Conservation (phyloP, 208 protist genomes). For the Crithidia sp. region DNA sequence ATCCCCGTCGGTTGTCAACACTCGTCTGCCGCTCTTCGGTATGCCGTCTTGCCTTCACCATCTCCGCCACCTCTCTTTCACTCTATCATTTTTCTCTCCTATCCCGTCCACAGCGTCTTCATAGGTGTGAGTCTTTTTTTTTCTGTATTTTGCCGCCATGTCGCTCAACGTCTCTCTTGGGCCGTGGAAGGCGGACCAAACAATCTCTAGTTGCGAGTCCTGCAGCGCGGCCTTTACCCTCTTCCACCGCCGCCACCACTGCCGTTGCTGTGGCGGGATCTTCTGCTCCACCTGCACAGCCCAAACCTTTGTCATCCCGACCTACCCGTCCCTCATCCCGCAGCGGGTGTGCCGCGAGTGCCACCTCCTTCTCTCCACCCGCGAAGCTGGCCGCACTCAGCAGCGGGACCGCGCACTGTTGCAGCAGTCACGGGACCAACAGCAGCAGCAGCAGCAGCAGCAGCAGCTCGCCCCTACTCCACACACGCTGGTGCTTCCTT, state of each 20-base stretch:
- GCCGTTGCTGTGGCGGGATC: slow-evolving; percentile 42
- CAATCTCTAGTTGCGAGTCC: slow-evolving; percentile 29
- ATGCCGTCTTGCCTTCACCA: not conserved
- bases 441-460: not conserved
- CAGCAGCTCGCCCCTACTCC: not conserved
- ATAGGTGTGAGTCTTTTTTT: slow-evolving; percentile 12
- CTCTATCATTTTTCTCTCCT: not conserved
- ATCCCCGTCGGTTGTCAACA: too few species aligned
- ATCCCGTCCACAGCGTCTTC: not conserved
- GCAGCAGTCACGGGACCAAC: not conserved
- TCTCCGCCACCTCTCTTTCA: not conserved
- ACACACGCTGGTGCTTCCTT: not conserved
- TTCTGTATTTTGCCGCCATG: slow-evolving; percentile 17
- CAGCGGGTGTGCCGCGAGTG: slow-evolving; percentile 58
- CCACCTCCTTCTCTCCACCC: slow-evolving; percentile 3
- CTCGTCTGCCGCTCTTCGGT: too few species aligned
- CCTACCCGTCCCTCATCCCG: slow-evolving; percentile 25
- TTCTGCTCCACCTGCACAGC: slow-evolving; percentile 54
- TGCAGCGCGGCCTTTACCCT: slow-evolving; percentile 40
- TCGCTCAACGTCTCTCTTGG: slow-evolving; percentile 25
- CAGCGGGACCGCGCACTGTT: slow-evolving; percentile 8
- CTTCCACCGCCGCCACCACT: slow-evolving; percentile 43
- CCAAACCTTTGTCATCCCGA: slow-evolving; percentile 22
- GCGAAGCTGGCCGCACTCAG: slow-evolving; percentile 9
- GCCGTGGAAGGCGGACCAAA: slow-evolving; percentile 42